A percentile compares a stretch with the other conserved stretches of the same genome.
phyloP scores from a whole-genome alignment of 192 early-diverging fungal genomes.

The Piromyces finnis region DNA sequence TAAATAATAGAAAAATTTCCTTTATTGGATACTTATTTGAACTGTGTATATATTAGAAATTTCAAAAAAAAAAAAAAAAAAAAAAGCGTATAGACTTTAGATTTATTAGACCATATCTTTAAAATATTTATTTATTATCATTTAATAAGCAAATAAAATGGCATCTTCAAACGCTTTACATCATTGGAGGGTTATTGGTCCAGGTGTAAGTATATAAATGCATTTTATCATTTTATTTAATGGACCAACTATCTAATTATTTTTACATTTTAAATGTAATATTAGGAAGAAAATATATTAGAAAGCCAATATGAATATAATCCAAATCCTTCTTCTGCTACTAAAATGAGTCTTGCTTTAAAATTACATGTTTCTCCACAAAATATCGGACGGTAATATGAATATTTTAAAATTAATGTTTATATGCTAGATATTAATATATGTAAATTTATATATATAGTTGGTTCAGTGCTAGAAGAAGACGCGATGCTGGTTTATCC shows the following conservation, averaged over 20 bases:
- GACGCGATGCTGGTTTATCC: neutral
- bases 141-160: neutral
- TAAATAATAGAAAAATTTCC: no score
- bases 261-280: no score
- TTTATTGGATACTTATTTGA: no score
- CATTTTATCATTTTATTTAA: no score
- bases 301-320: neutral
- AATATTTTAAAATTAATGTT: no score
- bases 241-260: no score
- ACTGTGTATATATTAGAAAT: no score
- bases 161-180: neutral
- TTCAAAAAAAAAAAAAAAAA: no score
- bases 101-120: no score
- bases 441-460: neutral
- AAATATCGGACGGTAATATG: neutral
- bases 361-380: conserved; percentile 1
- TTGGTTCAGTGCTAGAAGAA: neutral
- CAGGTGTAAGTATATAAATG: neutral
- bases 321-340: neutral
- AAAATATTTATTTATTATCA: no score
- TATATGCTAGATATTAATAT: no score
- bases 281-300: neutral
- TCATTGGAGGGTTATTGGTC: conserved; percentile 1
- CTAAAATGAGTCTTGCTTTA: neutral
- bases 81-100: no score